Evolutionary conservation across 2,329 filamentous ascomycete species (phyloP).

Genomic region (Colletotrichum gloeosporioides): DNA sequence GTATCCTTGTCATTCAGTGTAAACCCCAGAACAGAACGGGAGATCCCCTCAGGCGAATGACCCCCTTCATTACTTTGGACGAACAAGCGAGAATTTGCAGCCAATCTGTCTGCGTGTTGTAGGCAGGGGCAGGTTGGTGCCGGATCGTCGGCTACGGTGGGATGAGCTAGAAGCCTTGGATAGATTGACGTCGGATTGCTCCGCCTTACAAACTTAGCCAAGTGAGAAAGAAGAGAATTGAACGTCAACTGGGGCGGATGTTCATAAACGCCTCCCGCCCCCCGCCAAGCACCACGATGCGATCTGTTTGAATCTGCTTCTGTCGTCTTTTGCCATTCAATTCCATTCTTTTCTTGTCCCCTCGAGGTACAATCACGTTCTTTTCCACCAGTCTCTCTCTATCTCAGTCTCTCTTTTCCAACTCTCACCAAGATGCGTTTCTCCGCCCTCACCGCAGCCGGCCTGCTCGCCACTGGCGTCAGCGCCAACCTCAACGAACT

Average conservation of each 20-base stretch:
- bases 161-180: background rate
- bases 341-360: conserved; percentile 1
- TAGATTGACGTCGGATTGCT: background rate
- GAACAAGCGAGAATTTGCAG: background rate
- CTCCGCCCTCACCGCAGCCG: conserved; percentile 13
- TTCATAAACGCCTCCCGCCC: background rate
- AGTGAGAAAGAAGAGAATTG: background rate
- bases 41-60: background rate
- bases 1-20: background rate
- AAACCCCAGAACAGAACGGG: background rate
- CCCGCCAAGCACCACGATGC: background rate
- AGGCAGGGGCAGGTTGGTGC: background rate
- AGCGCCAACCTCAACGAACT: conserved; percentile 39
- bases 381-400: background rate
- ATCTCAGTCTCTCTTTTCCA: background rate
- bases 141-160: conserved; percentile 6
- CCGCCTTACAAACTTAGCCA: background rate
- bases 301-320: background rate
- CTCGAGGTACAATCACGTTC: background rate
- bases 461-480: conserved; percentile 17
- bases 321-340: conserved; percentile 3
- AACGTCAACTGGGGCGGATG: background rate
- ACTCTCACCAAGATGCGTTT: conserved; percentile 1
- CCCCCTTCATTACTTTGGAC: background rate
- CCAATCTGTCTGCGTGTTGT: background rate